phyloP scores from a whole-genome alignment of 139 green algal species.

The Volvox africanus region DNA sequence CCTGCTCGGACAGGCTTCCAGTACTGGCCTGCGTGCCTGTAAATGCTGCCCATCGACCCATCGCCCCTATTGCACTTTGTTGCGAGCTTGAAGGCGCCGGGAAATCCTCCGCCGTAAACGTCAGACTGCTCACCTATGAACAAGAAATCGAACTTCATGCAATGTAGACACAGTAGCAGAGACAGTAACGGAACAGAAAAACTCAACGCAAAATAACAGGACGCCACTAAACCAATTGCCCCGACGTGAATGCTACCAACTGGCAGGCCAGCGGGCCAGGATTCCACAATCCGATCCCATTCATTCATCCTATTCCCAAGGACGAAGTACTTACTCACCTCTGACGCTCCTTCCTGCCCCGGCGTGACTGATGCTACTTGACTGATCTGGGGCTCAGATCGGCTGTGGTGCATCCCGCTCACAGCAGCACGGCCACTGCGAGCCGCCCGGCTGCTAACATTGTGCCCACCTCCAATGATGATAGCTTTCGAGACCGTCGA shows the following conservation, averaged over 20 bases:
- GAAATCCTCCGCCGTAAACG: slow-evolving; percentile 73
- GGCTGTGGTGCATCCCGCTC: slow-evolving; percentile 54
- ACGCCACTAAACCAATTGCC: no score
- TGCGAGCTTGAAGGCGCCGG: slow-evolving; percentile 52
- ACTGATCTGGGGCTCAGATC: slow-evolving; percentile 51
- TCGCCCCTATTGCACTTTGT: background rate
- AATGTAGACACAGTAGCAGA: no score
- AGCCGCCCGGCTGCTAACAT: slow-evolving; percentile 25
- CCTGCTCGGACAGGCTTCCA: slow-evolving; percentile 42
- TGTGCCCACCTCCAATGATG: slow-evolving; percentile 62
- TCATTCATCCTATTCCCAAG: no score
- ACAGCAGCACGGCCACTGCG: background rate
- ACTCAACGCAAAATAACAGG: no score
- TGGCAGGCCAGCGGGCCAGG: no score
- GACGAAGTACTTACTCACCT: background rate
- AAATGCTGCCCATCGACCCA: slow-evolving; percentile 63
- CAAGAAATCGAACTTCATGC: background rate
- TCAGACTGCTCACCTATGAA: slow-evolving; percentile 54
- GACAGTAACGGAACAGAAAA: no score
- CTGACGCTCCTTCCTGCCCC: background rate
- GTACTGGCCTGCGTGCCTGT: background rate
- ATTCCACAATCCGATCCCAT: no score
- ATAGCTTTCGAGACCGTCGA: slow-evolving; percentile 39
- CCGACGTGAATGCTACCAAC: no score
- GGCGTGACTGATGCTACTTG: background rate